Base-by-base conservation (phyloP, 2,329 filamentous ascomycete species). In the Botryotinia calthae region DNA sequence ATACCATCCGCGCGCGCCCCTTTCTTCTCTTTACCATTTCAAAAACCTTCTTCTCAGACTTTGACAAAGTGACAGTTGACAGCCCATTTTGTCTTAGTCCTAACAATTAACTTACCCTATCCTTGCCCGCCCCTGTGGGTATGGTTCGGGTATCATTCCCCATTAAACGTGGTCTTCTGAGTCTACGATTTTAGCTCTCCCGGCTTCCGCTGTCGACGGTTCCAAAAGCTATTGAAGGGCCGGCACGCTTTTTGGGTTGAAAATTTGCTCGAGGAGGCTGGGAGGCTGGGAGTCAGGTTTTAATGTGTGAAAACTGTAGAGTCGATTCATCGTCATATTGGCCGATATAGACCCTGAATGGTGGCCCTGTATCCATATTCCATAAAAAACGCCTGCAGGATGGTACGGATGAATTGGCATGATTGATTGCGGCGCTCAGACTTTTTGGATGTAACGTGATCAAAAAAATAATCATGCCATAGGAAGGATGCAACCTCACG, bases 141-240 rank as follows among this genome's bases (percentile, higher is more conserved):
- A 73, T 76, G 70, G 74, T 54, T 76, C 74, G 72, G 72, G 75
- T 76, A 76, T 73, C 73, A 67, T 67, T 75, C 62, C n/a, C 74
- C 74, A 75, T 54, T 76, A 68, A 70, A 31, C 65, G 63, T 63
- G 67, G 46, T 56, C 59, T 68, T 65, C 58, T 67, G 69, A 64
- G 62, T 54, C 69, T 73, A 37, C 46, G 46, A 44, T 34, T 59
- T 61, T 74, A 75, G 74, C 74, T 68, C 59, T 73, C 71, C 74
- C 70, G 73, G 37, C 75, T 75, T 72, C 73, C 73, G 72, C 73
- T 59, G 70, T 71, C 71, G 73, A 75, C 66, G 71, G 68, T 62
- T 31, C 54, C 54, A 61, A 67, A 48, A 72, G 65, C 72, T 65
- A 61, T 66, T 40, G 51, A 71, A 69, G 74, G 73, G 68, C 51